These are phyloP conservation scores for Globisporangium radiosum DNA, from an alignment of 352 stramenopile genomes.

Conservation along the genomic window DNA sequence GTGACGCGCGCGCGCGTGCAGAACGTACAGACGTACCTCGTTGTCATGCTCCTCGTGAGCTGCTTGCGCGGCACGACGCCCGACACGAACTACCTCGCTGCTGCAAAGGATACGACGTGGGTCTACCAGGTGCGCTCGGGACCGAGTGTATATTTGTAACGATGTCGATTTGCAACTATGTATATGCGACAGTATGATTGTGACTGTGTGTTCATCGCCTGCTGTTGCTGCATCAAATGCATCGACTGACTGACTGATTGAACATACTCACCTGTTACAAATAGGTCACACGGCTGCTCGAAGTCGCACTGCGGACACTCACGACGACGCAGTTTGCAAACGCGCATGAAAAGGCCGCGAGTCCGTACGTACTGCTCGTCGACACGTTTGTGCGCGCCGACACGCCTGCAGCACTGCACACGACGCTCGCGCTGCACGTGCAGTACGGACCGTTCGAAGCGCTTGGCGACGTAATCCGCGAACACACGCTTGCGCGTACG, in stretches of 20 bases:
- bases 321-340: slow-evolving; percentile 17
- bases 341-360: slow-evolving; percentile 19
- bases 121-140: slow-evolving; percentile 33
- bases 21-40: slow-evolving; percentile 51
- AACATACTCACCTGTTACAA: not conserved
- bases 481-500: slow-evolving; percentile 5
- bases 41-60: slow-evolving; percentile 56
- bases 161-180: no score
- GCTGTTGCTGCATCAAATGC: not conserved
- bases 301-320: slow-evolving; percentile 30
- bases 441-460: slow-evolving; percentile 29
- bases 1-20: slow-evolving; percentile 17
- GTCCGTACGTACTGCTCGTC: slow-evolving; percentile 42
- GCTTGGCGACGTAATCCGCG: slow-evolving; percentile 21
- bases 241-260: not conserved
- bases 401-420: slow-evolving; percentile 16
- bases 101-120: slow-evolving; percentile 31
- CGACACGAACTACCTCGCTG: slow-evolving; percentile 20
- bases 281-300: slow-evolving; percentile 30
- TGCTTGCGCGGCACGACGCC: slow-evolving; percentile 21
- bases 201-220: no score
- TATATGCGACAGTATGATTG: not conserved
- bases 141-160: no score
- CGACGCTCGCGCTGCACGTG: slow-evolving; percentile 17
- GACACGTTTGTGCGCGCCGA: slow-evolving; percentile 31